phyloP scores from a whole-genome alignment of 805 yeast species.

The Pichia phayaonensis region DNA sequence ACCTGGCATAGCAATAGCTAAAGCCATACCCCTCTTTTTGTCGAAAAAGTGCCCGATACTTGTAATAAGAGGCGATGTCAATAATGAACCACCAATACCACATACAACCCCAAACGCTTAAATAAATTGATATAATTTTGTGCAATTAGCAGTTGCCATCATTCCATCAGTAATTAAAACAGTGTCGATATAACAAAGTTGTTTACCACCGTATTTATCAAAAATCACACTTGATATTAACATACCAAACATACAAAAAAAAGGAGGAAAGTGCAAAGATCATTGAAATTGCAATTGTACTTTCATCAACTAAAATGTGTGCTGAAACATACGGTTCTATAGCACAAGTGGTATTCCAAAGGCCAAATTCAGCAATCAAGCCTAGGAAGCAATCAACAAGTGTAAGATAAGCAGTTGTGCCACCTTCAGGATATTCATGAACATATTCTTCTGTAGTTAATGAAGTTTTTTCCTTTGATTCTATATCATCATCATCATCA shows the following conservation, averaged over 20 bases:
- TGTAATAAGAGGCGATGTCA: constrained; percentile 39
- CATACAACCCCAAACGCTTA: constrained; percentile 41
- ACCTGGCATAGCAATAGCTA: constrained; percentile 55
- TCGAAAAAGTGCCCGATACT: constrained; percentile 56
- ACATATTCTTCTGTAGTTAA: constrained; percentile 8
- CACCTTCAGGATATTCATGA: constrained; percentile 51
- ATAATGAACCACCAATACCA: constrained; percentile 40
- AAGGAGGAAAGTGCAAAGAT: constrained; percentile 50
- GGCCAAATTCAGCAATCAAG: constrained; percentile 50
- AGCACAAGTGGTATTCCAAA: constrained; percentile 60
- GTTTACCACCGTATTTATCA: constrained; percentile 38
- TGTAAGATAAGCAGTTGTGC: constrained; percentile 35
- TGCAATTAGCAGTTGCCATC: constrained; percentile 38
- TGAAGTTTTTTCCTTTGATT: neutral
- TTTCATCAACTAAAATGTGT: constrained; percentile 40
- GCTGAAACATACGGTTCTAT: constrained; percentile 54
- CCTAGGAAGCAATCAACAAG: constrained; percentile 53
- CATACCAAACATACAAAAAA: constrained; percentile 34
- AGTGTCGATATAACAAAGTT: constrained; percentile 32
- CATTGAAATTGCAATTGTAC: constrained; percentile 54
- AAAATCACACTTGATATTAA: constrained; percentile 39
- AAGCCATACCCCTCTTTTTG: constrained; percentile 47
- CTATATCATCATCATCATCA: neutral
- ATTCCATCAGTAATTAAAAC: constrained; percentile 32
- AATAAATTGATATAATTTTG: constrained; percentile 42